Evolutionary conservation across 768 basidiomycete genomes (phyloP).

Genomic region (Lactarius vividus): DNA sequence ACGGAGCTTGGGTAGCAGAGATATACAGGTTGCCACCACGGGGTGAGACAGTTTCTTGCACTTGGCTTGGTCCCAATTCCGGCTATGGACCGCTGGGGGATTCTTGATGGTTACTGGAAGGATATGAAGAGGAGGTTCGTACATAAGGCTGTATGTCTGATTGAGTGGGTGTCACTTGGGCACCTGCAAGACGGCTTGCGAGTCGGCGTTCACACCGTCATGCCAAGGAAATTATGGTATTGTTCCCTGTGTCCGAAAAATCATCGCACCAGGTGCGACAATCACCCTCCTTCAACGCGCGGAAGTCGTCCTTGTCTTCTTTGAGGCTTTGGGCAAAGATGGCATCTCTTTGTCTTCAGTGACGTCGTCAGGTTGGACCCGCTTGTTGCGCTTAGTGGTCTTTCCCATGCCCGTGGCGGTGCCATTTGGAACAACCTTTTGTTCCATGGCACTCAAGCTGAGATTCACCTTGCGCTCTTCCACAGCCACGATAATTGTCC

Average conservation of each 20-base stretch:
- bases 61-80: background rate
- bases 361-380: slow-evolving; percentile 35
- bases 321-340: slow-evolving; percentile 1
- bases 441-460: slow-evolving; percentile 16
- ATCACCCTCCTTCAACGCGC: slow-evolving; percentile 7
- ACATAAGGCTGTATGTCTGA: background rate
- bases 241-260: background rate
- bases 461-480: slow-evolving; percentile 32
- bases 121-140: background rate
- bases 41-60: background rate
- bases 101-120: background rate
- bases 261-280: background rate
- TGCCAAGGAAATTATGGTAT: background rate
- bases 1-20: background rate
- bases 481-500: slow-evolving; percentile 49
- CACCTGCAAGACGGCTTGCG: background rate
- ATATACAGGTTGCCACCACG: background rate
- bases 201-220: background rate
- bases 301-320: slow-evolving; percentile 4
- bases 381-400: slow-evolving; percentile 35
- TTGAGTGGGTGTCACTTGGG: too few species aligned
- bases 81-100: background rate
- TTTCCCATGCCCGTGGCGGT: slow-evolving; percentile 18
- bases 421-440: slow-evolving; percentile 5
- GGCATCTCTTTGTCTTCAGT: slow-evolving; percentile 5